These are phyloP conservation scores for Leishmania gerbilli DNA, from an alignment of 208 protist genomes.

Conservation along the genomic window DNA sequence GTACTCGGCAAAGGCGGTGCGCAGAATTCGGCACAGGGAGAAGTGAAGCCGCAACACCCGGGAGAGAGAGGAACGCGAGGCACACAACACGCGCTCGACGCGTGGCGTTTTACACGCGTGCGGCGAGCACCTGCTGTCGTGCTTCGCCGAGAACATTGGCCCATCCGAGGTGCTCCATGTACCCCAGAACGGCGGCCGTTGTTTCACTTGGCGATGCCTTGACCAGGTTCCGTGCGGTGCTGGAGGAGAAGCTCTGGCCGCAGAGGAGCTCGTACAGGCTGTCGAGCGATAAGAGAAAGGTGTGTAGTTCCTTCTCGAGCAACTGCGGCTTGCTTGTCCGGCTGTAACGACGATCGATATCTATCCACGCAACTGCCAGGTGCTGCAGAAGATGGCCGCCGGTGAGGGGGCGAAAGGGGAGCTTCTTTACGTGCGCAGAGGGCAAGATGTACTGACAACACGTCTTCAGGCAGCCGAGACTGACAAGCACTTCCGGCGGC, in stretches of 20 bases:
- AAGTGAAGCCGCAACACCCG: not conserved
- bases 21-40: not conserved
- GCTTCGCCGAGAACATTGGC: not conserved
- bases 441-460: constrained; percentile 37
- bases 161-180: constrained; percentile 5
- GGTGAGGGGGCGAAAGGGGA: constrained; percentile 16
- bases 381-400: constrained; percentile 17
- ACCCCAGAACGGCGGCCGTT: constrained; percentile 5
- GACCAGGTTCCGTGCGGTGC: not conserved
- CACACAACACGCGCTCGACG: not conserved
- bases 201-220: constrained; percentile 14
- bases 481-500: not conserved
- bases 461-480: not conserved
- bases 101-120: not conserved
- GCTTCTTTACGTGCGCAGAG: constrained; percentile 40
- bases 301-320: constrained; percentile 16
- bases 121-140: not conserved
- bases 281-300: not conserved
- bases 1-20: not conserved
- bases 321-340: constrained; percentile 26
- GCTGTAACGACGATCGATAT: constrained; percentile 24
- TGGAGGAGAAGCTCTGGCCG: constrained; percentile 6
- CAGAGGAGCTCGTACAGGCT: constrained; percentile 8
- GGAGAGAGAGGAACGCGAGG: not conserved
- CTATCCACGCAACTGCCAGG: constrained; percentile 28